phyloP scores from a whole-genome alignment of 129 eudicot genomes.

The Flaveria brownii region DNA sequence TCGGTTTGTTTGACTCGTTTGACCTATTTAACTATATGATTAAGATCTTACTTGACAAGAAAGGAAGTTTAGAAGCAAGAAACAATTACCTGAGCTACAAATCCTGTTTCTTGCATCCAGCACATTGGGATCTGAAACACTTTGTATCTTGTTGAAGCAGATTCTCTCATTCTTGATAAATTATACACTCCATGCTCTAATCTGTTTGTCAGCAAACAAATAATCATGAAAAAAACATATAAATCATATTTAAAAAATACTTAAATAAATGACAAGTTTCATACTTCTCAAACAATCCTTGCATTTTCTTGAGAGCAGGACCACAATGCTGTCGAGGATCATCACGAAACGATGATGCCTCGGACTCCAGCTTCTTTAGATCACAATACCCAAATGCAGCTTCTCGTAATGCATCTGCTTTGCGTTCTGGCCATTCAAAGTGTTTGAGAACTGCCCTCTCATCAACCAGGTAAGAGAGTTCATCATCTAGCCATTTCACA shows the following conservation, averaged over 20 bases:
- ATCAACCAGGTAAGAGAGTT: slow-evolving; percentile 92
- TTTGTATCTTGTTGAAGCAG: slow-evolving; percentile 76
- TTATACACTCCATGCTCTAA: slow-evolving; percentile 92
- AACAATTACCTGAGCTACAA: slow-evolving; percentile 66
- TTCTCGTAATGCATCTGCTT: slow-evolving; percentile 94
- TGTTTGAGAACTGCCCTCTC: slow-evolving; percentile 96
- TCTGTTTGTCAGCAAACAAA: slow-evolving; percentile 37
- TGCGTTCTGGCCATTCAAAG: slow-evolving; percentile 93
- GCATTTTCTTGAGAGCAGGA: slow-evolving; percentile 89
- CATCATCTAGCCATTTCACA: slow-evolving; percentile 99
- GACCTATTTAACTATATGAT: background rate
- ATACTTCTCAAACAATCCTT: slow-evolving; percentile 88
- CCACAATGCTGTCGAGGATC: slow-evolving; percentile 77
- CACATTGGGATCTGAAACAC: slow-evolving; percentile 71
- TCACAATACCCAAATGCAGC: slow-evolving; percentile 95
- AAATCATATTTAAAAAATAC: background rate
- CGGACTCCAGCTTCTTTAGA: slow-evolving; percentile 82
- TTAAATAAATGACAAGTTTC: background rate
- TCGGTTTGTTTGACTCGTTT: background rate
- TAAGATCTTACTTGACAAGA: background rate
- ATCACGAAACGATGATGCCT: slow-evolving; percentile 70
- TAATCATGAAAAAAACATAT: background rate
- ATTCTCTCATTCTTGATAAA: slow-evolving; percentile 88
- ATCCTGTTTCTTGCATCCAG: slow-evolving; percentile 92
- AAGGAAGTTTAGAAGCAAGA: background rate